phyloP scores from a whole-genome alignment of 352 stramenopile genomes.

The Globisporangium nagaii region DNA sequence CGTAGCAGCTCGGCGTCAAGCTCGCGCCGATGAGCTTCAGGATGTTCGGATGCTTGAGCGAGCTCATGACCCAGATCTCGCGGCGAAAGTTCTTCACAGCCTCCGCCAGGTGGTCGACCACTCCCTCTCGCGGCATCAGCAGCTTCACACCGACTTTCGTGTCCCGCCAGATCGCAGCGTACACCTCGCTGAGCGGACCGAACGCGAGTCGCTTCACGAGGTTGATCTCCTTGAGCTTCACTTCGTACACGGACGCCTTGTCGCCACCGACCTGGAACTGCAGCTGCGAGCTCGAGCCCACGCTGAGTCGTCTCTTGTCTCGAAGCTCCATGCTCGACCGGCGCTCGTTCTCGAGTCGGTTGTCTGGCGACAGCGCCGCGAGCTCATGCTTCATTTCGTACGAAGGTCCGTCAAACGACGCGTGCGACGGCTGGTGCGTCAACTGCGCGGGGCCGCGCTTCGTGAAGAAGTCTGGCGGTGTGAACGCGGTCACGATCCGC shows the following conservation, averaged over 20 bases:
- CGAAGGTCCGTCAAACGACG: conserved; percentile 50
- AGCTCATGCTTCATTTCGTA: conserved; percentile 55
- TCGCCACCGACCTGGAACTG: conserved; percentile 71
- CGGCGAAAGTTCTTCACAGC: conserved; percentile 75
- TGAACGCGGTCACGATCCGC: conserved; percentile 9
- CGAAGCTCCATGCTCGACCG: conserved; percentile 46
- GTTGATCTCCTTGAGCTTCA: conserved; percentile 73
- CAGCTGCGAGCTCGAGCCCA: conserved; percentile 48
- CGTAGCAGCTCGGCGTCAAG: conserved; percentile 70
- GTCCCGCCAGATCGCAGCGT: conserved; percentile 69
- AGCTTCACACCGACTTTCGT: conserved; percentile 76
- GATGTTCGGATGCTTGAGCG: conserved; percentile 67
- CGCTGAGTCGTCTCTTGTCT: conserved; percentile 55
- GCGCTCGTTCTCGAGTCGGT: conserved; percentile 57
- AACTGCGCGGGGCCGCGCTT: conserved; percentile 1
- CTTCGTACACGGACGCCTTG: conserved; percentile 69
- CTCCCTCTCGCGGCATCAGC: conserved; percentile 62
- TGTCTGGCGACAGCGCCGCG: conserved; percentile 41
- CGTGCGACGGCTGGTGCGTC: conserved; percentile 17
- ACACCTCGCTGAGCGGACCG: conserved; percentile 65
- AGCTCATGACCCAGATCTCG: conserved; percentile 79
- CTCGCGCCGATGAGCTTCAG: conserved; percentile 73
- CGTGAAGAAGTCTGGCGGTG: neutral
- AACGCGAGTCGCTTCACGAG: conserved; percentile 71
- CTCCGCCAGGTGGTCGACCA: conserved; percentile 63